Conservation (phyloP, 176 grass and related monocot genomes). For the Avena sativa region DNA sequence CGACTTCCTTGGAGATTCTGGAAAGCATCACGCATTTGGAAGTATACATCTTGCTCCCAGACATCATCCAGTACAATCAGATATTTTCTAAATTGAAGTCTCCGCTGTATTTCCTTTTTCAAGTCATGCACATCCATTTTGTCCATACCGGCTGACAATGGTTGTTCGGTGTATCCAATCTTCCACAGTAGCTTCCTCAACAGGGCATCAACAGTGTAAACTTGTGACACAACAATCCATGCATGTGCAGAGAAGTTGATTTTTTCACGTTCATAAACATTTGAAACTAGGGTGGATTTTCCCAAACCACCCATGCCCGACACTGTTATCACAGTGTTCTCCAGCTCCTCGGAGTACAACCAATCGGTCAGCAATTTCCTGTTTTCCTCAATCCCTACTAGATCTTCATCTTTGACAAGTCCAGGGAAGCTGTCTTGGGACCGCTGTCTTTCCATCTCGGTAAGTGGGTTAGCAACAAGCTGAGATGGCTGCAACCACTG, state of each 20-base stretch:
- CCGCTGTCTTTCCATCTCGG: slow-evolving; percentile 32
- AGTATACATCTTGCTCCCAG: slow-evolving; percentile 59
- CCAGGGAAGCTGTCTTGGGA: slow-evolving; percentile 45
- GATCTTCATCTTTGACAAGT: slow-evolving; percentile 53
- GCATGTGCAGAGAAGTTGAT: slow-evolving; percentile 42
- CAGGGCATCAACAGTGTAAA: slow-evolving; percentile 27
- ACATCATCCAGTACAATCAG: slow-evolving; percentile 80
- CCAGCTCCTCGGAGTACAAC: slow-evolving; percentile 39
- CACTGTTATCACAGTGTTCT: slow-evolving; percentile 41
- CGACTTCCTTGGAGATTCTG: slow-evolving; percentile 37
- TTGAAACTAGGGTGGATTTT: slow-evolving; percentile 52
- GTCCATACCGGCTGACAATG: not conserved
- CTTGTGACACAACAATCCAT: slow-evolving; percentile 48
- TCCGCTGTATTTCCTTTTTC: slow-evolving; percentile 36
- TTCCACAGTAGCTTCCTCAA: slow-evolving; percentile 43
- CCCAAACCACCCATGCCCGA: slow-evolving; percentile 52
- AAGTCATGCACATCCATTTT: slow-evolving; percentile 52
- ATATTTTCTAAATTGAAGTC: slow-evolving; percentile 49
- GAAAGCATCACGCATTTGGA: slow-evolving; percentile 50
- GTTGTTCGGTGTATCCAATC: slow-evolving; percentile 18
- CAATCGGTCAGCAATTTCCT: slow-evolving; percentile 30
- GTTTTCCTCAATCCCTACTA: slow-evolving; percentile 44
- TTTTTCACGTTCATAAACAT: slow-evolving; percentile 57
- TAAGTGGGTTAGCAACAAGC: slow-evolving; percentile 18
- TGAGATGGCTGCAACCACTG: slow-evolving; percentile 47